Evolutionary conservation across 1,139 yeast species (phyloP).

Genomic region (Candida smagusa): DNA sequence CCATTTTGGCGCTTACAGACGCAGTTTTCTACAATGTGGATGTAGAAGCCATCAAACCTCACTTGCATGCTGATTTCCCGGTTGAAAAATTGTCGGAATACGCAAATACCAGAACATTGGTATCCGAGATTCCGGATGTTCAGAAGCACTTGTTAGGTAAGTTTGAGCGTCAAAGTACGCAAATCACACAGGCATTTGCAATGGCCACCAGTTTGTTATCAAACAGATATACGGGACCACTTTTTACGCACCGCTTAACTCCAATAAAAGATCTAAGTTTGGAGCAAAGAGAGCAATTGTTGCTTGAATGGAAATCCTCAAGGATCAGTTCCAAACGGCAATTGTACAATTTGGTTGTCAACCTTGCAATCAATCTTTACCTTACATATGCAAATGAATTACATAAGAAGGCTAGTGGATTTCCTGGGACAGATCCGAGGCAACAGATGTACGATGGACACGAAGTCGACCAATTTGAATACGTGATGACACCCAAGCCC

Average conservation of each 20-base stretch:
- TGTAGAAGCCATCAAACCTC: conserved; percentile 27
- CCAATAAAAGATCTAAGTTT: conserved; percentile 36
- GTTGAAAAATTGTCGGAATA: conserved; percentile 31
- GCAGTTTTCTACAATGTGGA: conserved; percentile 35
- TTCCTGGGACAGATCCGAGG: conserved; percentile 32
- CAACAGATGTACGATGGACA: conserved; percentile 11
- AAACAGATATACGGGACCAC: conserved; percentile 33
- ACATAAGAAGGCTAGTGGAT: conserved; percentile 33
- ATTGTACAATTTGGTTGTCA: conserved; percentile 24
- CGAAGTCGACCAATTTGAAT: conserved; percentile 24
- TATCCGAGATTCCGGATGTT: conserved; percentile 31
- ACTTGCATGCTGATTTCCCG: conserved; percentile 24
- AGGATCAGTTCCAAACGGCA: conserved; percentile 28
- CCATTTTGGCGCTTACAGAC: conserved; percentile 29
- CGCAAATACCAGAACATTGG: conserved; percentile 23
- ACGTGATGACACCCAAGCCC: conserved; percentile 34
- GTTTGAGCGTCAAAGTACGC: conserved; percentile 4
- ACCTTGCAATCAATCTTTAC: conserved; percentile 26
- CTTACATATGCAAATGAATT: conserved; percentile 27
- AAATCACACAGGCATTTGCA: conserved; percentile 22
- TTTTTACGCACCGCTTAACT: conserved; percentile 33
- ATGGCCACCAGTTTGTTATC: conserved; percentile 26
- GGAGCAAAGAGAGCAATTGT: conserved; percentile 26
- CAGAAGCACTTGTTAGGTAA: conserved; percentile 15
- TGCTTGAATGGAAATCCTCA: conserved; percentile 39